phyloP scores from a whole-genome alignment of 2,329 filamentous ascomycete genomes.

The Neoascochyta sp. region DNA sequence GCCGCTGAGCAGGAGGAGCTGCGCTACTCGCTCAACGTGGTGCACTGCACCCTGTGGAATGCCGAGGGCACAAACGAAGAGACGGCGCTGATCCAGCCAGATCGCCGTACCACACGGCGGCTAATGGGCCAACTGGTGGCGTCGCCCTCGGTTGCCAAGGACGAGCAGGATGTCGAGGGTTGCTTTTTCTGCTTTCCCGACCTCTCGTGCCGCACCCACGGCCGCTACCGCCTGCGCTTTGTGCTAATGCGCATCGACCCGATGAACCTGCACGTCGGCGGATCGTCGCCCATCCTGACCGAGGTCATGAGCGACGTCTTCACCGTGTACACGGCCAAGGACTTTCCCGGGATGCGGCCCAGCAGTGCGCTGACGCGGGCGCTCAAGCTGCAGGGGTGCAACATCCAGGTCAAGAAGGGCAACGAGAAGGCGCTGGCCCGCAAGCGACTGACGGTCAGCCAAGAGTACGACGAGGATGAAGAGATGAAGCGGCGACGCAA shows the following conservation, averaged over 20 bases:
- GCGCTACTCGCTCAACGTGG: slow-evolving; percentile 63
- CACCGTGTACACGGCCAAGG: slow-evolving; percentile 76
- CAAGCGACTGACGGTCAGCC: slow-evolving; percentile 37
- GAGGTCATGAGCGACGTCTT: slow-evolving; percentile 66
- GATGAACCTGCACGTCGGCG: slow-evolving; percentile 52
- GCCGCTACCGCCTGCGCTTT: slow-evolving; percentile 71
- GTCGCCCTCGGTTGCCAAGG: slow-evolving; percentile 70
- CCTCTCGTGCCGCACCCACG: slow-evolving; percentile 73
- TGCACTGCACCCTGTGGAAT: slow-evolving; percentile 75
- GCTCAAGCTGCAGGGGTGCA: slow-evolving; percentile 74
- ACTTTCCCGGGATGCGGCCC: slow-evolving; percentile 79
- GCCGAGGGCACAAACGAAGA: slow-evolving; percentile 64
- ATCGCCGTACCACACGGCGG: slow-evolving; percentile 67
- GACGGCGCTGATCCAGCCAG: slow-evolving; percentile 64
- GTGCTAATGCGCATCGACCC: slow-evolving; percentile 69
- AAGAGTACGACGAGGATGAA: slow-evolving; percentile 42
- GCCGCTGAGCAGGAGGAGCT: slow-evolving; percentile 55
- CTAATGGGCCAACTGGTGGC: slow-evolving; percentile 78
- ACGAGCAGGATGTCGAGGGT: slow-evolving; percentile 68
- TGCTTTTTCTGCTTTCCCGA: slow-evolving; percentile 87
- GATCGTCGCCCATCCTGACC: slow-evolving; percentile 48
- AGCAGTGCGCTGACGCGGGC: slow-evolving; percentile 70
- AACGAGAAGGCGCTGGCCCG: slow-evolving; percentile 59
- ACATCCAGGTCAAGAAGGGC: slow-evolving; percentile 83
- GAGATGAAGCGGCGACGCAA: slow-evolving; percentile 37